phyloP scores from a whole-genome alignment of 768 basidiomycete genomes.

The Porpolomopsis calyptriformis region DNA sequence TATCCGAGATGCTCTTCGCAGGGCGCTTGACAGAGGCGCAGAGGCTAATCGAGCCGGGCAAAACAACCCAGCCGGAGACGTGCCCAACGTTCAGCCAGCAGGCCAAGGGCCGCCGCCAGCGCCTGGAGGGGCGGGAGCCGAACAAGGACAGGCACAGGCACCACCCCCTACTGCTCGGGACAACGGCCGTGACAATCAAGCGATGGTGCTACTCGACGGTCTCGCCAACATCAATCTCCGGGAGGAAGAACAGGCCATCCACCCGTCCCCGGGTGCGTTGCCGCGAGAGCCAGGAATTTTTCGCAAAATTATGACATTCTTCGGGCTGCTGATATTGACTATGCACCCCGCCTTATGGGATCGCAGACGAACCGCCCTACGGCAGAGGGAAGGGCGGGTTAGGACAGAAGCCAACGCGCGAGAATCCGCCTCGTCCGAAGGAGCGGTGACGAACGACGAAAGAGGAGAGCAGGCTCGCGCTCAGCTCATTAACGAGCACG shows the following conservation, averaged over 20 bases:
- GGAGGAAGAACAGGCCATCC: slow-evolving; percentile 42
- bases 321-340: slow-evolving; percentile 46
- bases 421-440: slow-evolving; percentile 10
- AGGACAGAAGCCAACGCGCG: slow-evolving; percentile 45
- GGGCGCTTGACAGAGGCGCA: slow-evolving; percentile 26
- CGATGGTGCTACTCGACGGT: background rate
- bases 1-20: slow-evolving; percentile 37
- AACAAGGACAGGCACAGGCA: slow-evolving; percentile 11
- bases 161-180: no score
- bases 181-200: background rate
- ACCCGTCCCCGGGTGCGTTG: slow-evolving; percentile 17
- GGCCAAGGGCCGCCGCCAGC: no score
- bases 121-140: no score
- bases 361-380: slow-evolving; percentile 46
- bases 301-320: slow-evolving; percentile 44
- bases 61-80: slow-evolving; percentile 3
- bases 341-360: slow-evolving; percentile 71
- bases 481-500: slow-evolving; percentile 39
- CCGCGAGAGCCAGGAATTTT: slow-evolving; percentile 33
- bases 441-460: slow-evolving; percentile 18
- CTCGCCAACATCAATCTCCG: slow-evolving; percentile 45
- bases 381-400: slow-evolving; percentile 53
- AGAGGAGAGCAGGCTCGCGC: slow-evolving; percentile 24
- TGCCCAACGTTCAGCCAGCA: no score
- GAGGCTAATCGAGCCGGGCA: background rate